Conservation (phyloP, 2,329 filamentous ascomycete genomes). For the Xylaria sp. region DNA sequence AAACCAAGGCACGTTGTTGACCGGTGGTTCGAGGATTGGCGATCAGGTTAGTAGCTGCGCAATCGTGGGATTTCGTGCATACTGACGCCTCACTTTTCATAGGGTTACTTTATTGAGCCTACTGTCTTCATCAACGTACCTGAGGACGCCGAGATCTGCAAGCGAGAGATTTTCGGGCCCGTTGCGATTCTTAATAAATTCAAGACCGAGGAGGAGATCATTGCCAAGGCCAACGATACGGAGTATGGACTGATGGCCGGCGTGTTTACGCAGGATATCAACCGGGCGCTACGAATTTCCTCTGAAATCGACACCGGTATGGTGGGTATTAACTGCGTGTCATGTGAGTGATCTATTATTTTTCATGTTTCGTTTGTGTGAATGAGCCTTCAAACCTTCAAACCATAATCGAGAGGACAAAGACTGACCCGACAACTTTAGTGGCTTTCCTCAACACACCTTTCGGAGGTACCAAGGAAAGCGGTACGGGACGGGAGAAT, state of each 20-base stretch:
- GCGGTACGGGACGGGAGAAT: constrained; percentile 55
- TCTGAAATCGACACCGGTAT: constrained; percentile 68
- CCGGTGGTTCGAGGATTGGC: constrained; percentile 40
- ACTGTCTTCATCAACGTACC: constrained; percentile 52
- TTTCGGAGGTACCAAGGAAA: constrained; percentile 58
- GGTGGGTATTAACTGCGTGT: constrained; percentile 70
- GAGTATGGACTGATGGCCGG: constrained; percentile 51
- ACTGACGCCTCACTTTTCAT: not conserved
- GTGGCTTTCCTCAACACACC: constrained; percentile 49
- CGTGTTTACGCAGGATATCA: constrained; percentile 68
- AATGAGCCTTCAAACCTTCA: too few species aligned
- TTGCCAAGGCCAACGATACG: constrained; percentile 60
- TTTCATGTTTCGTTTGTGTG: too few species aligned
- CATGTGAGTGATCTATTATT: too few species aligned
- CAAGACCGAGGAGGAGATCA: constrained; percentile 60
- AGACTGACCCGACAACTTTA: too few species aligned
- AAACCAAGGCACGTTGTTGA: constrained; percentile 45
- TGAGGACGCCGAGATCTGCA: constrained; percentile 53
- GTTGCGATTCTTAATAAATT: constrained; percentile 61
- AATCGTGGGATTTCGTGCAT: not conserved
- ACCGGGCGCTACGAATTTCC: constrained; percentile 61
- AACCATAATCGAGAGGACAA: too few species aligned
- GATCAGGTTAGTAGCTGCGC: constrained; percentile 44
- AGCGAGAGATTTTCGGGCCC: constrained; percentile 63
- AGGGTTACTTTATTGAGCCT: constrained; percentile 52